Percentiles rank a stretch among this genome's conserved stretches.
Evolutionary conservation across 2,329 filamentous ascomycete genomes (phyloP).

Genomic region (Pseudogymnoascus sp.): DNA sequence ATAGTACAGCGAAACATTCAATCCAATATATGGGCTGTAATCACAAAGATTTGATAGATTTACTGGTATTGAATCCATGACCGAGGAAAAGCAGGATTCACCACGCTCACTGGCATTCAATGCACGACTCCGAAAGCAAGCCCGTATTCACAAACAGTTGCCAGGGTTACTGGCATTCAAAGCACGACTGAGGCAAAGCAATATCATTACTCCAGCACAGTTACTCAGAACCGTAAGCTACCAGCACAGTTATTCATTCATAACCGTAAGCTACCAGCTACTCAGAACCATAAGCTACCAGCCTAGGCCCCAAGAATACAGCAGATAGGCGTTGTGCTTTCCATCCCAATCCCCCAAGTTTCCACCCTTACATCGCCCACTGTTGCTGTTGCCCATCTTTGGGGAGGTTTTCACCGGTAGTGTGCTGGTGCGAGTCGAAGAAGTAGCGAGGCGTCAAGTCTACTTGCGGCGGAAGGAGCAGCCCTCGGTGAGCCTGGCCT

Average conservation of each 20-base stretch:
- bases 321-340: slow-evolving; percentile 5
- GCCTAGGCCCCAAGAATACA: slow-evolving; percentile 7
- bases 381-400: slow-evolving; percentile 7
- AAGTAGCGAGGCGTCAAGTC: slow-evolving; percentile 42
- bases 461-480: slow-evolving; percentile 99
- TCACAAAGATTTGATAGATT: background rate
- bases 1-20: background rate
- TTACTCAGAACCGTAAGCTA: slow-evolving; percentile 1
- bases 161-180: slow-evolving; percentile 1
- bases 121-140: background rate
- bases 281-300: slow-evolving; percentile 3
- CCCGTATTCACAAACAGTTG: background rate
- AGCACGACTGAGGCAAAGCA: slow-evolving; percentile 1
- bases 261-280: slow-evolving; percentile 6
- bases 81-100: background rate
- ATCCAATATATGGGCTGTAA: background rate
- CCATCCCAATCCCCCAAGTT: background rate
- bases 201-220: slow-evolving; percentile 6
- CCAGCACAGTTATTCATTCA: slow-evolving; percentile 8
- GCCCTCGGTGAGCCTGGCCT: slow-evolving; percentile 97
- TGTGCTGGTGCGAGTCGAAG: slow-evolving; percentile 24
- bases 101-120: background rate
- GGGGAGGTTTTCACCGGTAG: slow-evolving; percentile 20
- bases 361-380: slow-evolving; percentile 7
- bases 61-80: background rate